Conservation (phyloP, 495 filamentous ascomycete genomes). For the Talaromyces liani region DNA sequence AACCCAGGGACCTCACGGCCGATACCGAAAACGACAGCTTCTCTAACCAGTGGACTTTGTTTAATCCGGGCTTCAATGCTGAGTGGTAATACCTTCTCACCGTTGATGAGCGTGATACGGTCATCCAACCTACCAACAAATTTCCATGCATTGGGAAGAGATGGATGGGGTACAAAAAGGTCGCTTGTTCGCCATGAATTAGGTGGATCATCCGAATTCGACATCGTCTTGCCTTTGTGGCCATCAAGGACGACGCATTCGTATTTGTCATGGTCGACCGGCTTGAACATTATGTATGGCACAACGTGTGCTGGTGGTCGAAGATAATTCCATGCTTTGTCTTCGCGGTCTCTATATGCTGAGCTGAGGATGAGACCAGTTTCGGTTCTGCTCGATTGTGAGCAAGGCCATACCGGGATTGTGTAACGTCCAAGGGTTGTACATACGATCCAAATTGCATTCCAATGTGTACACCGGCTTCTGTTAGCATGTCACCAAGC, state of each 20-base stretch:
- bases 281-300: constrained; percentile 44
- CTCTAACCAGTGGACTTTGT: constrained; percentile 40
- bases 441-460: constrained; percentile 31
- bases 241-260: constrained; percentile 48
- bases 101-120: constrained; percentile 56
- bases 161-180: constrained; percentile 55
- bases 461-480: constrained; percentile 18
- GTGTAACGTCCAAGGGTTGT: constrained; percentile 47
- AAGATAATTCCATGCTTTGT: constrained; percentile 49
- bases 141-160: constrained; percentile 53
- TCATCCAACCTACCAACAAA: constrained; percentile 57
- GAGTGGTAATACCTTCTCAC: constrained; percentile 62
- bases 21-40: constrained; percentile 53
- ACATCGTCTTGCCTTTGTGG: constrained; percentile 39
- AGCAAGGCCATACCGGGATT: constrained; percentile 7
- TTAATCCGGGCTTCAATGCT: constrained; percentile 52
- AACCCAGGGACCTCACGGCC: constrained; percentile 43
- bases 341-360: constrained; percentile 30
- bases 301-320: constrained; percentile 26
- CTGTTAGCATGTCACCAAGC: constrained; percentile 45
- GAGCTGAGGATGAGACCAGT: constrained; percentile 45
- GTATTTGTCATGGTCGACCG: constrained; percentile 33
- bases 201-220: constrained; percentile 44
- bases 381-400: constrained; percentile 37
- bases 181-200: constrained; percentile 52